These are phyloP conservation scores for Globisporangium barbulae DNA, from an alignment of 352 stramenopile species.

Conservation along the genomic window DNA sequence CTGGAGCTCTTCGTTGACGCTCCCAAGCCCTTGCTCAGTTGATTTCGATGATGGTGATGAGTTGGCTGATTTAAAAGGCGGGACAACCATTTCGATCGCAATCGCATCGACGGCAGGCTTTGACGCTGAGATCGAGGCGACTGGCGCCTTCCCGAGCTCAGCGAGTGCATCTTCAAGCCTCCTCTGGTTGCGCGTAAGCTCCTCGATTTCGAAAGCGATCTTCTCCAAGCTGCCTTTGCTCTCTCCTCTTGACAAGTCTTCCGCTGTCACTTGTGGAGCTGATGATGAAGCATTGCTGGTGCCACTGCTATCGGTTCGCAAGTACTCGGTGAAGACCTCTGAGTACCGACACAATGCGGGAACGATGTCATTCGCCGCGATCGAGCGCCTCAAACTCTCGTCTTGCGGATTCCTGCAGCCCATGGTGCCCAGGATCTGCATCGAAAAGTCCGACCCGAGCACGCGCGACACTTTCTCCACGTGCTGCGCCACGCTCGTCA, in stretches of 20 bases:
- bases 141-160: constrained; percentile 15
- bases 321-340: constrained; percentile 55
- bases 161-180: constrained; percentile 28
- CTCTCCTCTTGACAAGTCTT: constrained; percentile 14
- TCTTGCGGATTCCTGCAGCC: constrained; percentile 27
- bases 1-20: constrained; percentile 34
- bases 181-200: constrained; percentile 43
- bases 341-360: constrained; percentile 46
- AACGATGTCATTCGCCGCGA: constrained; percentile 33
- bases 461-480: constrained; percentile 59
- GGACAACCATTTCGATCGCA: background rate
- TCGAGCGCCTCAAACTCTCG: constrained; percentile 26
- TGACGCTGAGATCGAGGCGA: background rate
- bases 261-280: constrained; percentile 19
- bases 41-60: background rate
- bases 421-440: constrained; percentile 55
- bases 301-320: constrained; percentile 25
- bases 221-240: background rate
- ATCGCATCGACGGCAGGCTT: background rate
- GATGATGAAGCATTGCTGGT: constrained; percentile 20
- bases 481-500: constrained; percentile 31
- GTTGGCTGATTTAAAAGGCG: background rate
- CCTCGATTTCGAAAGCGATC: constrained; percentile 34
- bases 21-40: constrained; percentile 5
- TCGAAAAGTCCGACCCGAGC: constrained; percentile 62